Evolutionary conservation across 108 stramenopile genomes (phyloP).

Genomic region (Parmales sp.): DNA sequence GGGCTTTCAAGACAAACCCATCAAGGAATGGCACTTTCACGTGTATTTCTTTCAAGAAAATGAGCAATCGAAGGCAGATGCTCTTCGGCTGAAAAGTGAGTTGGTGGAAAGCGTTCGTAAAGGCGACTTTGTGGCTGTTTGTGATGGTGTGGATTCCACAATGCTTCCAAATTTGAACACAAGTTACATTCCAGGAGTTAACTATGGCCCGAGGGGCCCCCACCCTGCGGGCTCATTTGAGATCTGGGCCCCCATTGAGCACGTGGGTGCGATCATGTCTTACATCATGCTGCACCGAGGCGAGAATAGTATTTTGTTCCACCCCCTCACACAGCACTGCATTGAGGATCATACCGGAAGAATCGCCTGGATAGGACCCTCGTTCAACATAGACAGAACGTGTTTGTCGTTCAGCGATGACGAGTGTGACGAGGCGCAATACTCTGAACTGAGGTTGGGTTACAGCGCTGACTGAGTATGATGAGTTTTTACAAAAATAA

Average conservation of each 20-base stretch:
- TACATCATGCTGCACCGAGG: constrained; percentile 16
- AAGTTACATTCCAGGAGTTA: neutral
- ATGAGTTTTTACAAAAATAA: neutral
- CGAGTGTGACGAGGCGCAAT: constrained; percentile 11
- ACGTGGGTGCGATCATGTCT: neutral
- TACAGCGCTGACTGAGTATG: neutral
- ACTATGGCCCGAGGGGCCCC: constrained; percentile 9
- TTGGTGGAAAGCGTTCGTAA: neutral
- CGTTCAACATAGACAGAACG: constrained; percentile 10
- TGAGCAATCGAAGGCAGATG: neutral
- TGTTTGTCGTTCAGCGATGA: neutral
- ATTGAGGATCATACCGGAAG: constrained; percentile 15
- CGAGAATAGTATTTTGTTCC: constrained; percentile 7
- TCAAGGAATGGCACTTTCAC: constrained; percentile 14
- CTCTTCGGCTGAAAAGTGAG: neutral
- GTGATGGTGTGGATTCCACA: neutral
- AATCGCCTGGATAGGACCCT: constrained; percentile 13
- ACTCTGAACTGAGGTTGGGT: constrained; percentile 6
- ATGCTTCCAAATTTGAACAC: constrained; percentile 10
- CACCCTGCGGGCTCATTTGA: constrained; percentile 14
- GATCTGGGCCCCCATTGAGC: constrained; percentile 14
- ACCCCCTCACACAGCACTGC: constrained; percentile 13
- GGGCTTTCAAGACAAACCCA: neutral
- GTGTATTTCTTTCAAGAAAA: constrained; percentile 15
- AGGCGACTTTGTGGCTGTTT: constrained; percentile 10